Evolutionary conservation across 768 basidiomycete species (phyloP), one percentile per base, ranked within the genome.

Genomic region (Sarcodon aspratus): DNA sequence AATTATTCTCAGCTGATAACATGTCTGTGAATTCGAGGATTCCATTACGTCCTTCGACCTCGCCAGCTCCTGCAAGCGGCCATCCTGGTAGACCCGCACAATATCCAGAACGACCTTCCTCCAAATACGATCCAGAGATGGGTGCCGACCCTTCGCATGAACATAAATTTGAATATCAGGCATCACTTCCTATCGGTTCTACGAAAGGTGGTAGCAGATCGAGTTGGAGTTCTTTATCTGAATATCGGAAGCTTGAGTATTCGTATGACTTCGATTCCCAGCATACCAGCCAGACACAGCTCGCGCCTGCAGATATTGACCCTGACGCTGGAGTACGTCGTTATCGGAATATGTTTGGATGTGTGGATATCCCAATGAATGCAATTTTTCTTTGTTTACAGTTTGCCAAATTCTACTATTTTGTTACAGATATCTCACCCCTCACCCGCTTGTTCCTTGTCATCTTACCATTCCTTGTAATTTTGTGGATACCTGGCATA

Each of bases 381-480:
- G 21, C 21, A 5, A 2, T 2, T 27, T 27, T 27, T 27, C 21
- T 27, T 27, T 27, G 27, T 42, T 32, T 37, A 13, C 46, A 86
- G 83, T 60, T 83, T 37, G 66, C 75, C 0, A 76, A 72, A 55
- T 60, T 83, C 4, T 90, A 89, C 65, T 69, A 82, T 53, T 90
- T 83, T 63, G 72, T 90, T 8, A 59, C 90, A 46, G 82, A 82
- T 57, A 76, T 76, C 15, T 86, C 85, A 2, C 81, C 90, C 59
- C 70, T 88, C 44, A 82, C 86, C 7, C 76, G 89, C 35, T 91
- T 88, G 88, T 69, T 79, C 17, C 52, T 91, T 32, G 84, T 82
- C 66, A 87, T 93, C 57, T 60, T 90, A 13, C 89, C 89, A 1
- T 63, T 89, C 27, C 66, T 88, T 36, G 77, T 63, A 32, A 53